Evolutionary conservation across 371 early-diverging fungal genomes (phyloP).

Genomic region (Mucor plumbeus): DNA sequence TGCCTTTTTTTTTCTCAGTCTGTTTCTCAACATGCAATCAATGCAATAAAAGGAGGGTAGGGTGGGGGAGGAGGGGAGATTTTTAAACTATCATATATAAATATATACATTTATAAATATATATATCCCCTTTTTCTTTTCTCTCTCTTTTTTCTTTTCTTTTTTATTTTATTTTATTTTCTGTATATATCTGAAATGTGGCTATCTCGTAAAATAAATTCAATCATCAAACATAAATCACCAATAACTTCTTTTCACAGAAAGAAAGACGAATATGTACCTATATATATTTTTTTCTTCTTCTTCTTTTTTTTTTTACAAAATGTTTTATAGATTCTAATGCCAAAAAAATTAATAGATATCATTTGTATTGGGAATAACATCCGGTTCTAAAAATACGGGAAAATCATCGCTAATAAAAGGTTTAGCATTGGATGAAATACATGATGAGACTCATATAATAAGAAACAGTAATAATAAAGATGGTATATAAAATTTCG

Average conservation of each 20-base stretch:
- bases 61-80: not conserved
- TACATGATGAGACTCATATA: conserved; percentile 7
- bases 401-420: conserved; percentile 44
- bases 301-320: not conserved
- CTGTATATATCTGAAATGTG: conserved; percentile 27
- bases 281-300: too few relatives aligned
- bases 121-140: conserved; percentile 13
- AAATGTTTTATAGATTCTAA: not conserved
- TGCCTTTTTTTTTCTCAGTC: not conserved
- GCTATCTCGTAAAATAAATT: conserved; percentile 39
- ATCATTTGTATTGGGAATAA: conserved; percentile 35
- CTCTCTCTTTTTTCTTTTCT: conserved; percentile 4
- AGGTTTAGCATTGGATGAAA: conserved; percentile 33
- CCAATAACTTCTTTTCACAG: not conserved
- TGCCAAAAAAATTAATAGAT: conserved; percentile 1
- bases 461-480: not conserved
- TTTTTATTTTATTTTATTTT: not conserved
- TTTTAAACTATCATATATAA: not conserved
- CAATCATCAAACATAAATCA: conserved; percentile 13
- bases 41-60: conserved; percentile 15
- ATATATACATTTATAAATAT: not conserved
- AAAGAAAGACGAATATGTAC: conserved; percentile 8
- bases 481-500: not conserved
- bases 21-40: conserved; percentile 21
- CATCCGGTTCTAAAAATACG: conserved; percentile 29